These are phyloP conservation scores for Salicornia ramosissima DNA, from an alignment of 148 eudicot genomes.

Conservation along the genomic window DNA sequence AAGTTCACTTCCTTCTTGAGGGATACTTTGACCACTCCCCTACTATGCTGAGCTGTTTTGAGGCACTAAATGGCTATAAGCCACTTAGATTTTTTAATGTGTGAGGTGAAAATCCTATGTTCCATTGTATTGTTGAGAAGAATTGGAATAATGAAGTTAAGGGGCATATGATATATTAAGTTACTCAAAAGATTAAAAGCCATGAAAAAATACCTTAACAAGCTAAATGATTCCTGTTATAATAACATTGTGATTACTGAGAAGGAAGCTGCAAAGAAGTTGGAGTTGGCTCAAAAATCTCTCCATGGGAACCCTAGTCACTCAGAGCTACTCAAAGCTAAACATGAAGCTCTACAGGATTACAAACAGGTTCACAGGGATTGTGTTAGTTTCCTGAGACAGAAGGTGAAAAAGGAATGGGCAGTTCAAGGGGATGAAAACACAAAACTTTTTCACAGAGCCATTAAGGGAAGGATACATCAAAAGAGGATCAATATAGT, in stretches of 20 bases:
- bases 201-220: neutral
- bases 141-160: neutral
- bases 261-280: neutral
- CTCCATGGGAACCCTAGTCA: neutral
- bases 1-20: neutral
- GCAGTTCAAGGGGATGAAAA: neutral
- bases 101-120: neutral
- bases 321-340: neutral
- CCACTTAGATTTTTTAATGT: neutral
- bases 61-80: neutral
- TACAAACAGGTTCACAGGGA: neutral
- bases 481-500: neutral
- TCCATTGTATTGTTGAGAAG: neutral
- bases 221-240: neutral
- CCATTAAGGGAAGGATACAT: neutral
- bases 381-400: neutral
- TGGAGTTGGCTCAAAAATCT: neutral
- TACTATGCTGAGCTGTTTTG: neutral
- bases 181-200: no score
- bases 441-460: neutral
- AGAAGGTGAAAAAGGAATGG: neutral
- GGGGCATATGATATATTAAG: neutral
- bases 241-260: neutral
- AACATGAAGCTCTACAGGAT: neutral
- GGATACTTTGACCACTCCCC: neutral